Evolutionary conservation across 2,329 filamentous ascomycete species (phyloP).

Genomic region (Aureobasidium sp.): DNA sequence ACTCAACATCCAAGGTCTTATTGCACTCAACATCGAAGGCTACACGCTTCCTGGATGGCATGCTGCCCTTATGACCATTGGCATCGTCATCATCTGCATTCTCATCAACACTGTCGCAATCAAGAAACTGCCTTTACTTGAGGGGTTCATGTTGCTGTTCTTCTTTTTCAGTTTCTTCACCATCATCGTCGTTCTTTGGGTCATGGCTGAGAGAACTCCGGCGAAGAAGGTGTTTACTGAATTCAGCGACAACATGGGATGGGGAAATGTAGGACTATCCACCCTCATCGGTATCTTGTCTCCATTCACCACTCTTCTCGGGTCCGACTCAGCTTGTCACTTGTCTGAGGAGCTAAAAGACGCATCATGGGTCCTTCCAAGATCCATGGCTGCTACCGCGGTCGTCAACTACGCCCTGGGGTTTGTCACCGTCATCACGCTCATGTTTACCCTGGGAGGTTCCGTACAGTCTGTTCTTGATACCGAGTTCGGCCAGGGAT

Average conservation of each 20-base stretch:
- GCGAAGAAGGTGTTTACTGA: constrained; percentile 27
- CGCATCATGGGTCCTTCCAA: constrained; percentile 21
- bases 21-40: not conserved
- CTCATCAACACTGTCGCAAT: constrained; percentile 9
- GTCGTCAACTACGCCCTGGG: constrained; percentile 28
- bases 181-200: constrained; percentile 18
- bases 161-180: constrained; percentile 32
- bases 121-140: constrained; percentile 16
- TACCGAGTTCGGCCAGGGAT: constrained; percentile 4
- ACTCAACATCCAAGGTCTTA: constrained; percentile 6
- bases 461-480: constrained; percentile 20
- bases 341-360: constrained; percentile 24
- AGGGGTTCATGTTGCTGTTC: constrained; percentile 31
- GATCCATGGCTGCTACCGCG: constrained; percentile 20
- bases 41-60: constrained; percentile 6
- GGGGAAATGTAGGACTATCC: constrained; percentile 24
- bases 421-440: constrained; percentile 22
- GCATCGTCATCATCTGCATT: constrained; percentile 1
- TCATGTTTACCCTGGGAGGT: constrained; percentile 22
- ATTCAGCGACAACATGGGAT: constrained; percentile 31
- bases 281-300: constrained; percentile 25
- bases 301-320: constrained; percentile 19
- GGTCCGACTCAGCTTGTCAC: constrained; percentile 15
- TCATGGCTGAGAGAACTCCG: constrained; percentile 20
- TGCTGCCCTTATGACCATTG: constrained; percentile 4